phyloP scores from a whole-genome alignment of 306 rosid species.

The Rubus parviflorus region DNA sequence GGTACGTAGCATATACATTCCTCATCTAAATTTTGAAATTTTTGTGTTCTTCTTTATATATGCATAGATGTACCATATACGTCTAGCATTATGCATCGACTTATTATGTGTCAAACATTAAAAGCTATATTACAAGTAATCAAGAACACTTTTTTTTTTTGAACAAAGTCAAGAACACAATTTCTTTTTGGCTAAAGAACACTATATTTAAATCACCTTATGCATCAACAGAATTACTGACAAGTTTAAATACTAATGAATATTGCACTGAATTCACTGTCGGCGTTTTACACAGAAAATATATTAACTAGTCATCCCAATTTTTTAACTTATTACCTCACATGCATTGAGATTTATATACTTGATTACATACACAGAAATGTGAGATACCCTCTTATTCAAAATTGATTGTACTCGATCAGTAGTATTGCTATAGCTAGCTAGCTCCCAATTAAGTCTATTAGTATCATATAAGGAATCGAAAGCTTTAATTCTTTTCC shows the following conservation, averaged over 20 bases:
- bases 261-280: not conserved
- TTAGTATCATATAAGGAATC: not conserved
- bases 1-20: not conserved
- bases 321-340: not conserved
- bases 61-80: no score
- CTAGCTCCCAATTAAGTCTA: not conserved
- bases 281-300: not conserved
- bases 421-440: not conserved
- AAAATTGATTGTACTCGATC: not conserved
- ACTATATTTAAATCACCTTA: not conserved
- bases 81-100: not conserved
- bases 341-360: not conserved
- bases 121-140: not conserved
- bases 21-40: not conserved
- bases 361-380: not conserved
- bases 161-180: not conserved
- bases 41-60: not conserved
- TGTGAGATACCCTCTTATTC: not conserved
- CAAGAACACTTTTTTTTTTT: not conserved
- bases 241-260: not conserved
- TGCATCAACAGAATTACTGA: conserved; percentile 7
- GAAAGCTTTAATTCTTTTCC: not conserved
- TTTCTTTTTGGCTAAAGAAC: not conserved
- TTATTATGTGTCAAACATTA: not conserved
- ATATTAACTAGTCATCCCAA: not conserved